phyloP scores from a whole-genome alignment of 2,329 filamentous ascomycete species.

The Alternaria conjuncta region DNA sequence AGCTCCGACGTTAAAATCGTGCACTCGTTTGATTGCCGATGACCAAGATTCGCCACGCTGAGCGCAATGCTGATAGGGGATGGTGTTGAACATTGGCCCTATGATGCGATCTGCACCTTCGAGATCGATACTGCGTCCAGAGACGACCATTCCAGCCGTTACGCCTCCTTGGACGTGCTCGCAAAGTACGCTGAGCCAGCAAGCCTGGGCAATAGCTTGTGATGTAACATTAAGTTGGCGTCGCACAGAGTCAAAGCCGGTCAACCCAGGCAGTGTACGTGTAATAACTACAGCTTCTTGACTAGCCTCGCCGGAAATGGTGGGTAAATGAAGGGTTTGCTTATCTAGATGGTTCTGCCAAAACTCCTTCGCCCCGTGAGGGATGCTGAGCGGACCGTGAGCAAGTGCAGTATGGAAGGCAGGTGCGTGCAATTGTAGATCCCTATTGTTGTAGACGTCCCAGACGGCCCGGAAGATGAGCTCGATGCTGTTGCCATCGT shows the following conservation, averaged over 20 bases:
- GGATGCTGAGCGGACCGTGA: slow-evolving; percentile 68
- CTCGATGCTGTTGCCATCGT: slow-evolving; percentile 81
- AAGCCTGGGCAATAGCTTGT: slow-evolving; percentile 78
- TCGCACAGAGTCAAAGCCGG: slow-evolving; percentile 56
- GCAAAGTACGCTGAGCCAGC: slow-evolving; percentile 71
- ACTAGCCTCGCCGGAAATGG: slow-evolving; percentile 23
- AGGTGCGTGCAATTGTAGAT: slow-evolving; percentile 50
- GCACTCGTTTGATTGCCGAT: slow-evolving; percentile 67
- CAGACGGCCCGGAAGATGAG: slow-evolving; percentile 68
- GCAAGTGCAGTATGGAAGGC: slow-evolving; percentile 71
- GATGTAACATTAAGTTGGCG: slow-evolving; percentile 72
- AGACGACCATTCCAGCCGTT: slow-evolving; percentile 76
- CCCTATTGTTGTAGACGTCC: slow-evolving; percentile 55
- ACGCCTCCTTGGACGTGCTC: slow-evolving; percentile 56
- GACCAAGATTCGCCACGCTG: slow-evolving; percentile 61
- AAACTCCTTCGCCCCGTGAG: slow-evolving; percentile 63
- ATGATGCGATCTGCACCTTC: slow-evolving; percentile 70
- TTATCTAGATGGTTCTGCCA: slow-evolving; percentile 67
- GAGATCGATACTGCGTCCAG: slow-evolving; percentile 75
- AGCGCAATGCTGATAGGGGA: slow-evolving; percentile 70
- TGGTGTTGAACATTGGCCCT: slow-evolving; percentile 88
- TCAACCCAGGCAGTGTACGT: slow-evolving; percentile 54
- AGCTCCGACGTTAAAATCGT: slow-evolving; percentile 71
- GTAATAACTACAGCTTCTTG: slow-evolving; percentile 29
- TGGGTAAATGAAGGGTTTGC: slow-evolving; percentile 41